Percentiles rank a stretch among this genome's conserved stretches.
Conservation (phyloP, 805 yeast genomes). For the Candida sonorensis region DNA sequence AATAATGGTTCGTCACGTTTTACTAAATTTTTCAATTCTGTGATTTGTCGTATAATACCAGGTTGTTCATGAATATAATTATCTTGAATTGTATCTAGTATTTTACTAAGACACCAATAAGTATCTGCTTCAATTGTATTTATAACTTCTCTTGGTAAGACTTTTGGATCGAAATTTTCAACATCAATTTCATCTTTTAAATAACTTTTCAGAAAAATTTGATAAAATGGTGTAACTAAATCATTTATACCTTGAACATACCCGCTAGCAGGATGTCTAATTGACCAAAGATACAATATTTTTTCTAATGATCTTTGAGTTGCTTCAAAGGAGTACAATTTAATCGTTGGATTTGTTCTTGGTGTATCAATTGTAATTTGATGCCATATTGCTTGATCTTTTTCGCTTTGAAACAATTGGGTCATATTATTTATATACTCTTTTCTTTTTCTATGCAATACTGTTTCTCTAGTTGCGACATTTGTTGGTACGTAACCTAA, state of each 20-base stretch:
- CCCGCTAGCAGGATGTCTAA: constrained; percentile 95
- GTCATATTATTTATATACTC: constrained; percentile 75
- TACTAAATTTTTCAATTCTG: constrained; percentile 69
- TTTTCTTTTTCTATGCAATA: constrained; percentile 71
- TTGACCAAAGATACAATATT: constrained; percentile 87
- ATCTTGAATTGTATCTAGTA: constrained; percentile 92
- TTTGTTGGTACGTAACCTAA: constrained; percentile 90
- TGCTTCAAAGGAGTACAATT: constrained; percentile 57
- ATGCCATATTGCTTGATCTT: constrained; percentile 83
- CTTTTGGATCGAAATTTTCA: constrained; percentile 55
- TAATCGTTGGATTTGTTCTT: constrained; percentile 82
- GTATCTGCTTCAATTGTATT: constrained; percentile 87
- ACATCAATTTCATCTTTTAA: constrained; percentile 38
- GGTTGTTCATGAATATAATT: constrained; percentile 98
- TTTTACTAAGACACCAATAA: constrained; percentile 90
- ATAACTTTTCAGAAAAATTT: constrained; percentile 73
- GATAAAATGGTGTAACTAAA: constrained; percentile 86
- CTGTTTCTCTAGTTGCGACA: constrained; percentile 61
- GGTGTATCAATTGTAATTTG: constrained; percentile 94
- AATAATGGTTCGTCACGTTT: constrained; percentile 72
- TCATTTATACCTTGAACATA: constrained; percentile 98
- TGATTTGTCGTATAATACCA: constrained; percentile 88
- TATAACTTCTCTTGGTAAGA: constrained; percentile 51
- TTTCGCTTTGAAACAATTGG: constrained; percentile 50
- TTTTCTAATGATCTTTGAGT: constrained; percentile 78